These are phyloP conservation scores for Boechera stricta DNA, from an alignment of 345 rosid genomes.

Conservation along the genomic window DNA sequence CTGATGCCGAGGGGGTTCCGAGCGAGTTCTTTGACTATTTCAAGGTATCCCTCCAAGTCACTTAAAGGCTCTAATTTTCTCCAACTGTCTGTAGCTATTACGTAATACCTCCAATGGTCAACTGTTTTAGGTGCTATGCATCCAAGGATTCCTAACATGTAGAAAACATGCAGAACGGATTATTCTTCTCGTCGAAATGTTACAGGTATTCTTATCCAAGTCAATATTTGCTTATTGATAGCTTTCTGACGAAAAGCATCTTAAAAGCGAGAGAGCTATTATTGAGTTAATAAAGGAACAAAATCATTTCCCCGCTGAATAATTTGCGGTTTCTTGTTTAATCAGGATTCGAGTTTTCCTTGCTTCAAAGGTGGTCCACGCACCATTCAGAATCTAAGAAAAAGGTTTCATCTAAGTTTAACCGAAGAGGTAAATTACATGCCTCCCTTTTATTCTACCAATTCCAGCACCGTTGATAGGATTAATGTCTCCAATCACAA, in stretches of 20 bases:
- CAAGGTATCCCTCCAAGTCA: constrained; percentile 58
- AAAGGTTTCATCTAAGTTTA: constrained; percentile 23
- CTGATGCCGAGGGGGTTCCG: constrained; percentile 98
- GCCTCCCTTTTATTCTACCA: not conserved
- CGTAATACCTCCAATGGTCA: not conserved
- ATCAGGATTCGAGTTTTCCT: constrained; percentile 1
- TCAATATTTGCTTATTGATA: constrained; percentile 4
- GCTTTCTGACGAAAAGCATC: constrained; percentile 4
- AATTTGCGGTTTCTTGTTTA: not conserved
- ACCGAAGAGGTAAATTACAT: constrained; percentile 16
- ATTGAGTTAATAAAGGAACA: not conserved
- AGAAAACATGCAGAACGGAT: constrained; percentile 97
- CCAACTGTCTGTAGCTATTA: not conserved
- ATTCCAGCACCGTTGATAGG: constrained; percentile 51
- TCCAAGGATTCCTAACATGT: constrained; percentile 97
- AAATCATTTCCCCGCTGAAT: not conserved
- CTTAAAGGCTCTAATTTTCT: not conserved
- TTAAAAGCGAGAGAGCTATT: not conserved
- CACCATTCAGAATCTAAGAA: constrained; percentile 23
- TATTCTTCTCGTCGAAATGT: constrained; percentile 96
- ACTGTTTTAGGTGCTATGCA: constrained; percentile 78
- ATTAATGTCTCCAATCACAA: constrained; percentile 6
- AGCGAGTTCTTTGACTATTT: constrained; percentile 99
- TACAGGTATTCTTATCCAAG: constrained; percentile 67
- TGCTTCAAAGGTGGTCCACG: constrained; percentile 27